Percentiles rank a stretch among this genome's conserved stretches.
These are phyloP conservation scores for Musa beccarii DNA, from an alignment of 176 grass and related monocot genomes.

Conservation along the genomic window DNA sequence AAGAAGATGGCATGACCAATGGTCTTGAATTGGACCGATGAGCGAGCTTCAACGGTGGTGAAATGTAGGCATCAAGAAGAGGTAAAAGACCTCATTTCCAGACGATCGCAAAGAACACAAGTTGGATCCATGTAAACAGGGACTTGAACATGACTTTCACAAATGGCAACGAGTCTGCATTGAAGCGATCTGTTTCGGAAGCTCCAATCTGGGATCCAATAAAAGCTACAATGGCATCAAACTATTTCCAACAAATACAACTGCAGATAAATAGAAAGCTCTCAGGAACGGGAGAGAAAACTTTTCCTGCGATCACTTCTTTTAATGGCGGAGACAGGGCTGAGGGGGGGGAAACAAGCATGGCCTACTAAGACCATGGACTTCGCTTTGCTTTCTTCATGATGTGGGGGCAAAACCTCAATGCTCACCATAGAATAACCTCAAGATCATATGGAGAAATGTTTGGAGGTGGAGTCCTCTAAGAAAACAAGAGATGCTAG, in stretches of 20 bases:
- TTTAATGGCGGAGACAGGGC: background rate
- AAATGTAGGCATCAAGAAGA: background rate
- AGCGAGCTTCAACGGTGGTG: background rate
- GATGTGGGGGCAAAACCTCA: background rate
- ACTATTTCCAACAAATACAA: too few relatives aligned
- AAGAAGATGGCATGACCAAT: background rate
- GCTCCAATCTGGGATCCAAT: too few relatives aligned
- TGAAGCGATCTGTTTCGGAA: too few relatives aligned
- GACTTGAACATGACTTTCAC: too few relatives aligned
- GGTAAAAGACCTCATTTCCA: background rate
- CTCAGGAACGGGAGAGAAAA: too few relatives aligned
- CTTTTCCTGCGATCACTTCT: background rate
- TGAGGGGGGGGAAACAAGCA: background rate
- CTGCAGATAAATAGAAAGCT: too few relatives aligned
- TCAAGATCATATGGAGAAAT: background rate
- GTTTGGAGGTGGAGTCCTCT: background rate
- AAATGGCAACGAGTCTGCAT: too few relatives aligned
- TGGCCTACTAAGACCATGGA: background rate
- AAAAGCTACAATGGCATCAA: too few relatives aligned
- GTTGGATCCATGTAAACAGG: too few relatives aligned
- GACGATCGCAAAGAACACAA: too few relatives aligned
- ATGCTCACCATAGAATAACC: background rate
- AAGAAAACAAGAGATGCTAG: background rate
- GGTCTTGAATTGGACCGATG: background rate
- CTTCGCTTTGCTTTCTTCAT: constrained; percentile 1